These are phyloP conservation scores for Kwoniella sp. DNA, from an alignment of 768 basidiomycete genomes.

Conservation along the genomic window DNA sequence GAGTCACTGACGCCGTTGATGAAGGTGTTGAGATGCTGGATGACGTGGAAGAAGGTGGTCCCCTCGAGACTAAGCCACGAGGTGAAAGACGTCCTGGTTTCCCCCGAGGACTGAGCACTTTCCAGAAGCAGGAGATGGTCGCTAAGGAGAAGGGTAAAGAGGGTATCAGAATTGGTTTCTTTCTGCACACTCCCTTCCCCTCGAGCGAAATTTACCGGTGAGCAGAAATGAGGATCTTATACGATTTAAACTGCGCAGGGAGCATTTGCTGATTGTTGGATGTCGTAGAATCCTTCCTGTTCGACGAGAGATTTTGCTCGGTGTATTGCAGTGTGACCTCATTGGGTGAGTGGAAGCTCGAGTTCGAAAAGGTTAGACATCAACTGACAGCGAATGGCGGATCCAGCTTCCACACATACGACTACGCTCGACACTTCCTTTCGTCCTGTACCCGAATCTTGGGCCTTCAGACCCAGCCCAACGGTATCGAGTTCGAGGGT, in stretches of 20 bases:
- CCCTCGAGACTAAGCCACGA: conserved; percentile 56
- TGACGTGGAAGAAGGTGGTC: conserved; percentile 65
- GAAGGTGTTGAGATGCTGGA: conserved; percentile 50
- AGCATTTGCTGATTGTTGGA: not conserved
- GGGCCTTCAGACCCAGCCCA: conserved; percentile 92
- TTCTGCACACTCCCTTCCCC: conserved; percentile 97
- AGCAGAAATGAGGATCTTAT: conserved; percentile 39
- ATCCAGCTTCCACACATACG: conserved; percentile 87
- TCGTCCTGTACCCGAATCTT: conserved; percentile 97
- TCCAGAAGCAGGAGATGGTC: conserved; percentile 48
- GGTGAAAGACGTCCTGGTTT: conserved; percentile 27
- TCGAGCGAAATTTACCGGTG: conserved; percentile 96
- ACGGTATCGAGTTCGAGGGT: conserved; percentile 94
- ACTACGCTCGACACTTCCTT: conserved; percentile 98
- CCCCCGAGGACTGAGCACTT: conserved; percentile 34
- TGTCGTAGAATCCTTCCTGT: conserved; percentile 83
- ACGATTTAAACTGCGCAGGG: not conserved
- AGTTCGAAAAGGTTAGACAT: not conserved
- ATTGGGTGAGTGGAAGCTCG: conserved; percentile 63
- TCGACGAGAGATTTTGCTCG: conserved; percentile 93
- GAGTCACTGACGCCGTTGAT: conserved; percentile 31
- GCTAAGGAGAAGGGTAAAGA: conserved; percentile 54
- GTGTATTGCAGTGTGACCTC: conserved; percentile 90
- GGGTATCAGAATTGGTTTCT: conserved; percentile 91
- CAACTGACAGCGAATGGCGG: not conserved